phyloP scores from a whole-genome alignment of 2,329 filamentous ascomycete genomes.

The Alternaria panax region DNA sequence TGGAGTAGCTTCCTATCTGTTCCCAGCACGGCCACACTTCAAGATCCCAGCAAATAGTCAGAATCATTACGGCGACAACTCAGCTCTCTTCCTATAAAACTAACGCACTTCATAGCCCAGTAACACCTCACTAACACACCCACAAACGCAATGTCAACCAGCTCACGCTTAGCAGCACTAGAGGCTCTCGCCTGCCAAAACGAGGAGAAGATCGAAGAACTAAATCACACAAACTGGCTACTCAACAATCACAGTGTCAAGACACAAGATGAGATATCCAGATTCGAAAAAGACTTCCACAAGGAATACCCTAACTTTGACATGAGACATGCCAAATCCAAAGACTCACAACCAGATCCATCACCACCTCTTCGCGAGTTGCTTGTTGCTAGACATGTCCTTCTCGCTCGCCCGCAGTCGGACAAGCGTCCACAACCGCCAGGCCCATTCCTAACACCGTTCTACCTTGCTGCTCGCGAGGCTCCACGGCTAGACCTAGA shows the following conservation, averaged over 20 bases:
- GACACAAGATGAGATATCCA: constrained; percentile 1
- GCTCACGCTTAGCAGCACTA: not conserved
- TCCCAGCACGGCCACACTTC: not conserved
- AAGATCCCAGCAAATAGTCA: not conserved
- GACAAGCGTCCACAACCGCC: not conserved
- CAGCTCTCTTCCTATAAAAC: not conserved
- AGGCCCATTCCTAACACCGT: not conserved
- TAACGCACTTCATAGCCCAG: not conserved
- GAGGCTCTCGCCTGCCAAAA: constrained; percentile 2
- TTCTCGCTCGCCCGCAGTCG: not conserved
- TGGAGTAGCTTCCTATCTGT: not conserved
- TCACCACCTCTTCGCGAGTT: not conserved
- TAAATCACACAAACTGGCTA: not conserved
- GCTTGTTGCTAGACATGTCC: not conserved
- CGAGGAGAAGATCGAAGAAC: not conserved
- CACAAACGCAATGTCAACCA: not conserved
- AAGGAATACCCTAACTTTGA: not conserved
- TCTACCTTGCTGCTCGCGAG: constrained; percentile 2
- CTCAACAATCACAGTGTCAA: not conserved
- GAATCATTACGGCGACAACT: not conserved
- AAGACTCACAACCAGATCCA: not conserved
- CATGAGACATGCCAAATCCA: not conserved
- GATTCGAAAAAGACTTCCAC: not conserved
- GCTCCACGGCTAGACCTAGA: not conserved
- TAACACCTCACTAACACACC: not conserved